These are phyloP conservation scores for Xylaria intraflava DNA, from an alignment of 495 filamentous ascomycete genomes.

Conservation along the genomic window DNA sequence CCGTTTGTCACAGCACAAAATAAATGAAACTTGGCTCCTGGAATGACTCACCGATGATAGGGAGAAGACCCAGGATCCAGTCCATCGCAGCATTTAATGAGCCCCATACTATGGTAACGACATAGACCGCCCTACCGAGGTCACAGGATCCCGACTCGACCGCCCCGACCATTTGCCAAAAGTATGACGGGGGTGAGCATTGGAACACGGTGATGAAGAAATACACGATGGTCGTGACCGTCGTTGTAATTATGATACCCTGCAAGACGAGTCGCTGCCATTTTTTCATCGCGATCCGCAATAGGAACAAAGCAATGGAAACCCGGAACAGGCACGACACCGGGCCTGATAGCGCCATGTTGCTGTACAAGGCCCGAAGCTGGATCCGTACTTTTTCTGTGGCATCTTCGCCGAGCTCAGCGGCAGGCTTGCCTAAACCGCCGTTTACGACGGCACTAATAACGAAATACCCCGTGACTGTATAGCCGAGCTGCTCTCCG, in stretches of 20 bases:
- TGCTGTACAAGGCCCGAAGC: slow-evolving; percentile 23
- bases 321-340: slow-evolving; percentile 33
- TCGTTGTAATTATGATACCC: slow-evolving; percentile 15
- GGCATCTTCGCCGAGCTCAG: background rate
- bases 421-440: background rate
- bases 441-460: slow-evolving; percentile 2
- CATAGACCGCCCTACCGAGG: slow-evolving; percentile 18
- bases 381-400: slow-evolving; percentile 8
- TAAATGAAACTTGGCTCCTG: background rate
- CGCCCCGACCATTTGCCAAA: slow-evolving; percentile 28
- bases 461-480: slow-evolving; percentile 10
- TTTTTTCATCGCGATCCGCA: slow-evolving; percentile 28
- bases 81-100: slow-evolving; percentile 33
- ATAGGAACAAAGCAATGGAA: slow-evolving; percentile 36
- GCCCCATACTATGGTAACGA: slow-evolving; percentile 31
- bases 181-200: slow-evolving; percentile 32
- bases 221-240: slow-evolving; percentile 23
- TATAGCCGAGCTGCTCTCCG: slow-evolving; percentile 7
- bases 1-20: background rate
- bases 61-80: slow-evolving; percentile 36
- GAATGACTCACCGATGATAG: slow-evolving; percentile 23
- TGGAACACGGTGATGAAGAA: slow-evolving; percentile 38
- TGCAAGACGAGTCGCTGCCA: slow-evolving; percentile 33
- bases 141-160: slow-evolving; percentile 28
- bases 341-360: slow-evolving; percentile 29